Evolutionary conservation across 1,139 yeast species (phyloP), one percentile per base, ranked within the genome.

Genomic region (Geotrichum siamense): DNA sequence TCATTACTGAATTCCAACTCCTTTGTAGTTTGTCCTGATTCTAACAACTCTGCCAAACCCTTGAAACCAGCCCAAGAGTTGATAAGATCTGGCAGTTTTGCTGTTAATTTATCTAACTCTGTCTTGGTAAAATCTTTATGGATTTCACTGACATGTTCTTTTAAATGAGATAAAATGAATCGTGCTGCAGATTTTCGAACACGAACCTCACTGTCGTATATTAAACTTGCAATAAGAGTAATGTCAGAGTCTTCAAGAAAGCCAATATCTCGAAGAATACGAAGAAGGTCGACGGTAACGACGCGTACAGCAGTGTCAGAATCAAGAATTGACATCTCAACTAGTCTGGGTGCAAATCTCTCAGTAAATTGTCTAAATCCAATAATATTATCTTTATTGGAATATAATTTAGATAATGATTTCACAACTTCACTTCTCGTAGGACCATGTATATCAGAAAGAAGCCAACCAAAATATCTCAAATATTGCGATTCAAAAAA

Each of bases 401-500:
- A 77, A 50, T 68, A 76, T 2, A 75, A 65, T 28, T 59, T 60
- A 3, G 65, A 57, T 39, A 89, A 63, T 2, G 74, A 71, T 52
- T 71, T 75, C 17, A 82, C 59, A 1, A 78, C 87, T 54, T 83
- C 91, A 5, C 68, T 59, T 51, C 95, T 71, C 1, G 85, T 93
- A 2, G 61, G 53, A 13, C 74, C 63, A 17, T 75, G 72, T 1
- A 78, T 71, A 56, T 89, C 97, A 6, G 91, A 79, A 38, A 87
- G 65, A 19, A 85, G 69, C 93, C 94, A 83, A 2, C 95, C 95
- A 57, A 82, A 74, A 58, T 83, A 84, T 49, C 89, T 74, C 49
- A 87, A 69, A 57, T 78, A 83, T 1, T 78, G 67, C 2, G 82
- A 79, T 49, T 79, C 83, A 53, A 82, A 71, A 55, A 83, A 87